phyloP scores from a whole-genome alignment of 1,139 yeast genomes.

The Taiozyma sp. region DNA sequence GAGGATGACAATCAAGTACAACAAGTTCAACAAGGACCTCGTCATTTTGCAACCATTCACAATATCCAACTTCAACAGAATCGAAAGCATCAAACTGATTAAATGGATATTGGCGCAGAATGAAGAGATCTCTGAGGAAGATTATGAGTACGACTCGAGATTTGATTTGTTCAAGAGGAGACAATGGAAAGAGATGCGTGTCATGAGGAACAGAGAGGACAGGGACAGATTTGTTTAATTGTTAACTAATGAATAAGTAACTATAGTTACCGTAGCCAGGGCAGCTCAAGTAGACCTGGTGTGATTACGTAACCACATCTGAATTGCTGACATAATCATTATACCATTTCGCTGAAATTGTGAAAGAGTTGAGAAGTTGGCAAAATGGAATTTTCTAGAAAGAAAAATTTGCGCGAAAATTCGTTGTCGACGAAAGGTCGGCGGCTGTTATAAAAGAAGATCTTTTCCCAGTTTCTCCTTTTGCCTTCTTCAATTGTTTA shows the following conservation, averaged over 20 bases:
- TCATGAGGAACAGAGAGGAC: conserved; percentile 19
- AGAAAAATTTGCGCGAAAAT: conserved; percentile 5
- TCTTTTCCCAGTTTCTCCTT: background rate
- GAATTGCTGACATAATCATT: background rate
- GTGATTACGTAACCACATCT: background rate
- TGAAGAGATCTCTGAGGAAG: conserved; percentile 25
- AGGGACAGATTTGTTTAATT: conserved; percentile 14
- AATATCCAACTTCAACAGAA: conserved; percentile 48
- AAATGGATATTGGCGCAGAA: conserved; percentile 51
- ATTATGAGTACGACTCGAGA: conserved; percentile 24
- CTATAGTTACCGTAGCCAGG: background rate
- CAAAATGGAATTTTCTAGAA: conserved; percentile 11
- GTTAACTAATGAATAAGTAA: background rate
- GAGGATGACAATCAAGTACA: conserved; percentile 43
- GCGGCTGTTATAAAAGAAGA: conserved; percentile 4
- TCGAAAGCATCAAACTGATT: conserved; percentile 38
- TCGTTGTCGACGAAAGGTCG: conserved; percentile 4
- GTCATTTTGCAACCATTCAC: conserved; percentile 44
- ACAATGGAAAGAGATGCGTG: conserved; percentile 23
- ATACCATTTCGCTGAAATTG: background rate
- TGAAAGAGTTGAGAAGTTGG: background rate
- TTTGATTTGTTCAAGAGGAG: conserved; percentile 25
- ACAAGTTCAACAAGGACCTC: conserved; percentile 41
- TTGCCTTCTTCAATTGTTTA: background rate
- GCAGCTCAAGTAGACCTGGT: background rate